phyloP scores from a whole-genome alignment of 768 basidiomycete species.

The Amanita polypyramis region DNA sequence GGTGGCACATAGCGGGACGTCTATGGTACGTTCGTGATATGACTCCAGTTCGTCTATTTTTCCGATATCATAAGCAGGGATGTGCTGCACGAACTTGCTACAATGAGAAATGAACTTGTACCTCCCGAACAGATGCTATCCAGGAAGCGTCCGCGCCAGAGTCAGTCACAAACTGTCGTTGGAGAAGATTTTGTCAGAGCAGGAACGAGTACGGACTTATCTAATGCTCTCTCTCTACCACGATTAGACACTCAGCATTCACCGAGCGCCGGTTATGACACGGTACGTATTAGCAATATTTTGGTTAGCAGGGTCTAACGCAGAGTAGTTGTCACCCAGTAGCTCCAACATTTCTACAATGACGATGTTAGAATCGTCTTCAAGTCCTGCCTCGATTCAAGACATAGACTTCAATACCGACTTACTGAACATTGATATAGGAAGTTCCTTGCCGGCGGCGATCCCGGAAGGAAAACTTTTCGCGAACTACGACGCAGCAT shows the following conservation, averaged over 20 bases:
- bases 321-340: no score
- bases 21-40: constrained; percentile 17
- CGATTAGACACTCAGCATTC: background rate
- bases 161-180: background rate
- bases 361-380: background rate
- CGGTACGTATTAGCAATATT: no score
- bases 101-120: constrained; percentile 39
- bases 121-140: constrained; percentile 24
- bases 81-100: constrained; percentile 46
- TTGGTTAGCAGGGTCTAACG: no score
- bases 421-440: background rate
- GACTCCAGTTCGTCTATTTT: constrained; percentile 14
- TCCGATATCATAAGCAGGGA: constrained; percentile 28
- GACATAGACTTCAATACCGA: background rate
- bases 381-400: background rate
- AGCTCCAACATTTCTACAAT: background rate
- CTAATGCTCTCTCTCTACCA: background rate
- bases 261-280: background rate
- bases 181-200: background rate
- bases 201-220: background rate
- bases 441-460: background rate
- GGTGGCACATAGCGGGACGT: constrained; percentile 30
- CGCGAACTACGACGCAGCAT: constrained; percentile 28
- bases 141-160: constrained; percentile 40
- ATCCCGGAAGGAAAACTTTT: background rate